Evolutionary conservation across 768 basidiomycete genomes (phyloP).

Genomic region (Collybia sp.): DNA sequence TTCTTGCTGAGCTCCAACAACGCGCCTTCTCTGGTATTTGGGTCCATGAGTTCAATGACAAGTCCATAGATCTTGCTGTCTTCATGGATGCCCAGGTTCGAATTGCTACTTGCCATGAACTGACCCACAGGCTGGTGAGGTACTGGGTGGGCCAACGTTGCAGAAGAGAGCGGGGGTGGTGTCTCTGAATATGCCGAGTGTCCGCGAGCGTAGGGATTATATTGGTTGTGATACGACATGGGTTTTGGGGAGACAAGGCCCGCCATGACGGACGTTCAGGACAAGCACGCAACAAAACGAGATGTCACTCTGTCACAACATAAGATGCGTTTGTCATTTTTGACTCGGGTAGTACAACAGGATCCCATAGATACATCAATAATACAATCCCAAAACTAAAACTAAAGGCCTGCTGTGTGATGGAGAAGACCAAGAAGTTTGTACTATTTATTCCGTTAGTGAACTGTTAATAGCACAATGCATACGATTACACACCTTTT

Average conservation of each 20-base stretch:
- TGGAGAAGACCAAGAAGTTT: constrained; percentile 44
- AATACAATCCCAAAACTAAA: constrained; percentile 3
- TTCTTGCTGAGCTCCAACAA: constrained; percentile 97
- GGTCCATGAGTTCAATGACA: constrained; percentile 84
- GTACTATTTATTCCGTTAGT: constrained; percentile 26
- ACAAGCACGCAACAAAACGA: constrained; percentile 6
- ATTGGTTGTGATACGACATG: constrained; percentile 52
- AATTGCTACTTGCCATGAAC: constrained; percentile 27
- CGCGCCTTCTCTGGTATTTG: constrained; percentile 80
- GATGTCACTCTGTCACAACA: constrained; percentile 7
- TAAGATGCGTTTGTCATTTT: not conserved
- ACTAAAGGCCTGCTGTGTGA: constrained; percentile 34
- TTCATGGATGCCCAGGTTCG: constrained; percentile 38
- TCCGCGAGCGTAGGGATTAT: constrained; percentile 56
- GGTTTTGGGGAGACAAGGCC: constrained; percentile 61
- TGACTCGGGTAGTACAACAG: not conserved
- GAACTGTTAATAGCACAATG: constrained; percentile 3
- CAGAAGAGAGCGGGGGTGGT: constrained; percentile 45
- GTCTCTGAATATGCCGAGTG: constrained; percentile 56
- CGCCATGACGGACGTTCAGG: constrained; percentile 40
- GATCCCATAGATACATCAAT: constrained; percentile 4
- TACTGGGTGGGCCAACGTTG: constrained; percentile 52
- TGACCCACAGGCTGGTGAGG: constrained; percentile 41
- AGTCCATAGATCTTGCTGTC: constrained; percentile 82
- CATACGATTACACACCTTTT: constrained; percentile 39